Conservation (phyloP, 495 filamentous ascomycete genomes). For the Aspergillus egyptiacus region DNA sequence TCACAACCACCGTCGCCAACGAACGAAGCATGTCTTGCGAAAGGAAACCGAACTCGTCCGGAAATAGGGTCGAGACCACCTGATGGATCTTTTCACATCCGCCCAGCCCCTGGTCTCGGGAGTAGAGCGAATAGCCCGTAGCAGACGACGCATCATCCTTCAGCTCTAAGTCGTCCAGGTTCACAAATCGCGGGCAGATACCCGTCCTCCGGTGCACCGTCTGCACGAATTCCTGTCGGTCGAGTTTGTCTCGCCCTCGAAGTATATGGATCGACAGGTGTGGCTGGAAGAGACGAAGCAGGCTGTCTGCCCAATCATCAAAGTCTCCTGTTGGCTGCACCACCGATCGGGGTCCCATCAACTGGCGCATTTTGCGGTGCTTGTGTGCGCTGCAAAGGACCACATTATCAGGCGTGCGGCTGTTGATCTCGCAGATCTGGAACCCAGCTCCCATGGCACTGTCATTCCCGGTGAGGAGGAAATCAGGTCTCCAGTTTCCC, state of each 20-base stretch:
- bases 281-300: slow-evolving; percentile 18
- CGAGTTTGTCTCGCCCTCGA: slow-evolving; percentile 22
- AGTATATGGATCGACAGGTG: slow-evolving; percentile 24
- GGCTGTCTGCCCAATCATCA: slow-evolving; percentile 4
- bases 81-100: slow-evolving; percentile 8
- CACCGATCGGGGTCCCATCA: background rate
- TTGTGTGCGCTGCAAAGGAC: slow-evolving; percentile 16
- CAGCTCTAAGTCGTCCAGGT: slow-evolving; percentile 9
- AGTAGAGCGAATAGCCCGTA: slow-evolving; percentile 9
- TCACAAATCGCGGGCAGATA: background rate
- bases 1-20: slow-evolving; percentile 1
- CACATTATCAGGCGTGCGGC: slow-evolving; percentile 30
- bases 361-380: slow-evolving; percentile 7
- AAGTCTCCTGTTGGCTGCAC: background rate
- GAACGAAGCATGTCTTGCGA: slow-evolving; percentile 9
- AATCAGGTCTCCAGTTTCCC: slow-evolving; percentile 32
- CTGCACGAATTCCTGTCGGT: slow-evolving; percentile 23
- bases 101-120: background rate
- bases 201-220: slow-evolving; percentile 11
- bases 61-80: background rate
- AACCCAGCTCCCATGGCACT: slow-evolving; percentile 2
- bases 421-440: slow-evolving; percentile 38
- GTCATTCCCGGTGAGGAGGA: slow-evolving; percentile 20
- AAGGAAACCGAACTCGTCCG: slow-evolving; percentile 4
- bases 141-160: background rate